Conservation (phyloP, 495 filamentous ascomycete genomes). For the Thozetella sp. region DNA sequence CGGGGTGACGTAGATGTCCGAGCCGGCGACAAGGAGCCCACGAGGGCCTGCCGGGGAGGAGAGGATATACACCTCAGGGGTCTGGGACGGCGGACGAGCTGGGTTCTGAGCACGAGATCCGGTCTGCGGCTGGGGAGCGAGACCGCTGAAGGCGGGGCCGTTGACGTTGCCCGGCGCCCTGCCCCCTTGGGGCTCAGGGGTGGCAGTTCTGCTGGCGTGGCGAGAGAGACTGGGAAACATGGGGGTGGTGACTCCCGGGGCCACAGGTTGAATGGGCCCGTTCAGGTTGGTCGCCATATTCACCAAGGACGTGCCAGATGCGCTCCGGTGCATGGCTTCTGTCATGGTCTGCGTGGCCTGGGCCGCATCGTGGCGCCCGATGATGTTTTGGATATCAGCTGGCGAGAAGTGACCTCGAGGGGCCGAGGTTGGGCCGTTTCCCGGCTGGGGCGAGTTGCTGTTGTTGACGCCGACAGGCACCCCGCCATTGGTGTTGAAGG, state of each 20-base stretch:
- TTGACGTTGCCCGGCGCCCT: conserved; percentile 20
- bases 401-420: conserved; percentile 21
- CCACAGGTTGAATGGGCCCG: conserved; percentile 32
- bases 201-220: conserved; percentile 36
- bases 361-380: conserved; percentile 41
- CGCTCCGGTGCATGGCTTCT: conserved; percentile 48
- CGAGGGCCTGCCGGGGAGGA: conserved; percentile 62
- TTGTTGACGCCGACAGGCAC: conserved; percentile 10
- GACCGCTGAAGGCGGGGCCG: background rate
- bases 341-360: conserved; percentile 39
- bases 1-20: conserved; percentile 47
- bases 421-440: conserved; percentile 5
- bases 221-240: conserved; percentile 32
- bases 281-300: conserved; percentile 27
- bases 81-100: conserved; percentile 11
- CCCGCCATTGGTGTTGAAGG: conserved; percentile 15
- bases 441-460: conserved; percentile 6
- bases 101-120: conserved; percentile 12
- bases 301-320: conserved; percentile 39
- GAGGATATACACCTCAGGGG: conserved; percentile 60
- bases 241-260: conserved; percentile 41
- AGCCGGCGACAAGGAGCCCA: conserved; percentile 50
- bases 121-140: conserved; percentile 7
- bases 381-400: conserved; percentile 35
- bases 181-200: conserved; percentile 34